Evolutionary conservation across 768 basidiomycete genomes (phyloP).

Genomic region (Lentinula aciculospora): DNA sequence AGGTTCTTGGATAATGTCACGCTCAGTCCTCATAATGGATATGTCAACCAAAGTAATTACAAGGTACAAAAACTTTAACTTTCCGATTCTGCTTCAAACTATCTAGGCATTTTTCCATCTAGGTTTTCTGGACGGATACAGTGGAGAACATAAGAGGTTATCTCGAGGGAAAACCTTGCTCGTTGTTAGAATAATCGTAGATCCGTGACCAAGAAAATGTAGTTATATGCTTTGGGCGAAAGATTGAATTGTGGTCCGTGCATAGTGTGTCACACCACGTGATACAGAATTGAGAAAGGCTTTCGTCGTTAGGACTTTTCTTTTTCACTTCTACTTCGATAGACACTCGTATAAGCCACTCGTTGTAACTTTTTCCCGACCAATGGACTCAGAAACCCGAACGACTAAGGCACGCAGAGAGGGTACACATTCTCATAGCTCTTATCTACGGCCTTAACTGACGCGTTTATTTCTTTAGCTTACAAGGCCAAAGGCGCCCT

Average conservation of each 20-base stretch:
- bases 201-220: neutral
- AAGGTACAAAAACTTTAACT: constrained; percentile 34
- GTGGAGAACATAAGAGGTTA: constrained; percentile 55
- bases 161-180: constrained; percentile 32
- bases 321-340: constrained; percentile 3
- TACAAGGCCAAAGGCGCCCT: constrained; percentile 90
- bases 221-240: neutral
- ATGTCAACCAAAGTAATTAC: constrained; percentile 46
- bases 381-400: constrained; percentile 25
- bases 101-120: constrained; percentile 6
- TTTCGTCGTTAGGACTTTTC: neutral
- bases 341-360: neutral
- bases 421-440: constrained; percentile 35
- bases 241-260: neutral
- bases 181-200: constrained; percentile 3
- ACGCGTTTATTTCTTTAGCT: constrained; percentile 45
- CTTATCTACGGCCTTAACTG: constrained; percentile 21
- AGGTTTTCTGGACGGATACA: constrained; percentile 48
- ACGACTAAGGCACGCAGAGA: constrained; percentile 72
- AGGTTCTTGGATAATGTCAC: constrained; percentile 48
- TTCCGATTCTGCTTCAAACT: no score
- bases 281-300: neutral
- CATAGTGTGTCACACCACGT: neutral
- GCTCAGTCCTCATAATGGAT: constrained; percentile 59
- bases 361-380: neutral